Evolutionary conservation across 768 basidiomycete species (phyloP).

Genomic region (Russula olivacea): DNA sequence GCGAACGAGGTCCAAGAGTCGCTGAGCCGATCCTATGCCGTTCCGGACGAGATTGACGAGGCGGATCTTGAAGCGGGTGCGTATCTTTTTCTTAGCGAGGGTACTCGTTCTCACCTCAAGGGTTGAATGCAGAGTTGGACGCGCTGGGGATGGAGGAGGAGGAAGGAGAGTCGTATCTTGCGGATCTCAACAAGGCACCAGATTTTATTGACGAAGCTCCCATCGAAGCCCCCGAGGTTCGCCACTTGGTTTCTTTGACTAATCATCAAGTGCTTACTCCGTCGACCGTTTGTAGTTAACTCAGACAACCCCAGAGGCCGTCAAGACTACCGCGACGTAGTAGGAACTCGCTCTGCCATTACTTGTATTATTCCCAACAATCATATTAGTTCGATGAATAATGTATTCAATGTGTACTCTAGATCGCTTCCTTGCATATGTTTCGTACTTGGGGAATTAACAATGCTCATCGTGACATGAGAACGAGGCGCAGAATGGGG

Average conservation of each 20-base stretch:
- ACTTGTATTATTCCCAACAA: neutral
- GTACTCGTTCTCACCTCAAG: neutral
- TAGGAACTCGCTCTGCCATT: neutral
- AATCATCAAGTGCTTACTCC: neutral
- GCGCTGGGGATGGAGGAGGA: conserved; percentile 92
- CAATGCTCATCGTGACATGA: conserved; percentile 1
- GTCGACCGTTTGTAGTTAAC: neutral
- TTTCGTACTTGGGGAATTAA: conserved; percentile 4
- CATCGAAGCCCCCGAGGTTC: conserved; percentile 57
- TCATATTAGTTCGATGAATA: neutral
- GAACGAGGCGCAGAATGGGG: neutral
- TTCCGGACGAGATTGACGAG: conserved; percentile 97
- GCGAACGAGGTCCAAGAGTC: conserved; percentile 97
- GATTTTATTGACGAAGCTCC: conserved; percentile 92
- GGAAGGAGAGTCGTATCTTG: conserved; percentile 82
- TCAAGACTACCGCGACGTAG: conserved; percentile 30
- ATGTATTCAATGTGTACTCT: conserved; percentile 14
- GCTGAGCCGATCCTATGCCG: conserved; percentile 86
- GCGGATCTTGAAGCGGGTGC: conserved; percentile 93
- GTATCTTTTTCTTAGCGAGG: conserved; percentile 26
- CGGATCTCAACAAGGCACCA: conserved; percentile 80
- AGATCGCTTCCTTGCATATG: conserved; percentile 9
- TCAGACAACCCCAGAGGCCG: conserved; percentile 21
- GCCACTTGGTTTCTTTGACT: conserved; percentile 27
- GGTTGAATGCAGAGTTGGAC: conserved; percentile 66